Percentiles rank a stretch among this genome's conserved stretches.
Evolutionary conservation across 257 asterid species (phyloP).

Genomic region (Solanum paucissectum): DNA sequence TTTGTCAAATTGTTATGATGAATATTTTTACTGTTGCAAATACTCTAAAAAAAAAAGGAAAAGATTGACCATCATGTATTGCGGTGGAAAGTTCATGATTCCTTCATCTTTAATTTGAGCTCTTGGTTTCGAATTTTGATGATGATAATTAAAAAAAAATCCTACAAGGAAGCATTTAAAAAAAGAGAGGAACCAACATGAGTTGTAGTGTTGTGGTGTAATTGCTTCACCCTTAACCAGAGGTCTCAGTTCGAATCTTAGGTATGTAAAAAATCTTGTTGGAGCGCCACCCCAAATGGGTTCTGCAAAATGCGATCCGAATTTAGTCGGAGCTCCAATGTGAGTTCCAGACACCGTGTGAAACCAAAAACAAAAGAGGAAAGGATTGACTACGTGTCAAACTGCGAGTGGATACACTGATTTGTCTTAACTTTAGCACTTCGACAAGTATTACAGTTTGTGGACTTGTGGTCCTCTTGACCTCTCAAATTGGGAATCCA

Average conservation of each 20-base stretch:
- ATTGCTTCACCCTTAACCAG: fast-evolving
- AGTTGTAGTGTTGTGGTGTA: too few relatives aligned
- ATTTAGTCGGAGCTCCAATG: too few relatives aligned
- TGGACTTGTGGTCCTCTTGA: neutral
- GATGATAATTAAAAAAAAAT: too few relatives aligned
- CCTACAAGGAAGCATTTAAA: too few relatives aligned
- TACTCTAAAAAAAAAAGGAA: neutral
- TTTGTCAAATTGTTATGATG: neutral
- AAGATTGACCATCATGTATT: neutral
- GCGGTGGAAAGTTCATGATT: neutral
- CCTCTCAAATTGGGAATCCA: neutral
- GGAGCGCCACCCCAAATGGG: too few relatives aligned
- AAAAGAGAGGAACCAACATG: too few relatives aligned
- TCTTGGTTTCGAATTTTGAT: neutral
- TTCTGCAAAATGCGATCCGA: fast-evolving
- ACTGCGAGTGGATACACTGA: neutral
- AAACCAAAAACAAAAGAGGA: neutral
- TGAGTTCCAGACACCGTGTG: too few relatives aligned
- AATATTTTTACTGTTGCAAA: neutral
- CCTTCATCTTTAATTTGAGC: fast-evolving
- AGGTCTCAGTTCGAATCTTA: fast-evolving
- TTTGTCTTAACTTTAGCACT: too few relatives aligned
- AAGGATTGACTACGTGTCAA: neutral
- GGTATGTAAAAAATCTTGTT: too few relatives aligned
- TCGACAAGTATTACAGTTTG: neutral